These are phyloP conservation scores for Solanum chiquidenum DNA, from an alignment of 257 asterid genomes.

Conservation along the genomic window DNA sequence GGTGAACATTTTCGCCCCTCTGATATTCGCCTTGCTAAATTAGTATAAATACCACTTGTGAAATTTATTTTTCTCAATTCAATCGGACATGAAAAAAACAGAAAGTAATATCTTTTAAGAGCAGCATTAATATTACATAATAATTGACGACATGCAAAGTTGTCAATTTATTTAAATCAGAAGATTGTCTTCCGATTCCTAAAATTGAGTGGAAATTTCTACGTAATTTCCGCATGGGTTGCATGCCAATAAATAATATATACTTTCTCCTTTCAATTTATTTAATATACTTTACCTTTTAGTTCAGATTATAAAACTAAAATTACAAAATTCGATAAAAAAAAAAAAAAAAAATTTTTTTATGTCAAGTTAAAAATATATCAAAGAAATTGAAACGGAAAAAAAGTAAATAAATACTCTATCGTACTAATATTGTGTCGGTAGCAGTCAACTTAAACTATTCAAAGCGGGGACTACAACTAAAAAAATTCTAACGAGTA, in stretches of 20 bases:
- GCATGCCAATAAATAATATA: not conserved
- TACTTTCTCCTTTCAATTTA: no score
- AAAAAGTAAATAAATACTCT: no score
- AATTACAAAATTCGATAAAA: no score
- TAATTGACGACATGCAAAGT: not conserved
- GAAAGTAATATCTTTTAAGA: not conserved
- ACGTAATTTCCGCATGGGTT: not conserved
- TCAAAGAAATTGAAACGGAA: no score
- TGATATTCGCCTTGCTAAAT: no score
- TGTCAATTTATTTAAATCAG: not conserved
- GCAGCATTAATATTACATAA: not conserved
- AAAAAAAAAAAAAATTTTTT: no score
- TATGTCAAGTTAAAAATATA: no score
- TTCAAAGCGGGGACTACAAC: not conserved
- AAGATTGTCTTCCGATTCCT: not conserved
- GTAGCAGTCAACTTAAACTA: not conserved
- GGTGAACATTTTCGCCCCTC: no score
- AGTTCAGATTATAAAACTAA: no score
- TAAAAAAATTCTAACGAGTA: not conserved
- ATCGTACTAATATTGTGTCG: not conserved
- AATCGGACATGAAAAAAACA: not conserved
- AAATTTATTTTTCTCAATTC: not conserved
- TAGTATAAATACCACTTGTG: not conserved
- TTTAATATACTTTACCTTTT: no score
- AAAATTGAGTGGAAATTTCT: not conserved